A percentile compares a stretch with the other conserved stretches of the same genome.
Conservation (phyloP, 148 eudicot genomes). For the Cornus suecica region DNA sequence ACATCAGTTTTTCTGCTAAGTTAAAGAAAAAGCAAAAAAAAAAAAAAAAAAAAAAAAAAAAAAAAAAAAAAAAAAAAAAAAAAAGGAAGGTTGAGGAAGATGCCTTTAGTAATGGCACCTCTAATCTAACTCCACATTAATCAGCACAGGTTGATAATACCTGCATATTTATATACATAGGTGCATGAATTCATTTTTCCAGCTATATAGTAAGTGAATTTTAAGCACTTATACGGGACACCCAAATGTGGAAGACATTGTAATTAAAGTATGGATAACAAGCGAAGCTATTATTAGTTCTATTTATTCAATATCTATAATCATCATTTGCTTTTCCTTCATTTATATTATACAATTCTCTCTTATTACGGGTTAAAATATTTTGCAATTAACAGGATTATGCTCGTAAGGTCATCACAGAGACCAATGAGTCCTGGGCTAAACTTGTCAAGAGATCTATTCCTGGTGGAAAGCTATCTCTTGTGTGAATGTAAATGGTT, state of each 20-base stretch:
- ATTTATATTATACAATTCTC: not conserved
- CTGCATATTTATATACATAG: not conserved
- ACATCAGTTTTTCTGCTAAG: no score
- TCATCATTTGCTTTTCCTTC: not conserved
- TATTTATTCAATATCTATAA: no score
- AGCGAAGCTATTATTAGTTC: not conserved
- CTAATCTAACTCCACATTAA: not conserved
- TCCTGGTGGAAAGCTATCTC: conserved; percentile 89
- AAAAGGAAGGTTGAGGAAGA: no score
- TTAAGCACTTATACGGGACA: not conserved
- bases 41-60: no score
- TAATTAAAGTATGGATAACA: not conserved
- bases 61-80: no score
- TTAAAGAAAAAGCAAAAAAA: no score
- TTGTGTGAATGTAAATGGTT: conserved; percentile 32
- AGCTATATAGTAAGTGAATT: not conserved
- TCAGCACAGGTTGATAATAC: not conserved
- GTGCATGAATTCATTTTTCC: not conserved
- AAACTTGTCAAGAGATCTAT: conserved; percentile 82
- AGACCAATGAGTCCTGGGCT: conserved; percentile 95
- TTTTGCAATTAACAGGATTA: conserved; percentile 56
- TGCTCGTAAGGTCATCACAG: conserved; percentile 83
- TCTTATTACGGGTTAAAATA: not conserved
- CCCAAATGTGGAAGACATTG: not conserved
- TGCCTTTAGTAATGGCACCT: not conserved